Conservation (phyloP, 148 eudicot genomes). For the Pouteria glomerata region DNA sequence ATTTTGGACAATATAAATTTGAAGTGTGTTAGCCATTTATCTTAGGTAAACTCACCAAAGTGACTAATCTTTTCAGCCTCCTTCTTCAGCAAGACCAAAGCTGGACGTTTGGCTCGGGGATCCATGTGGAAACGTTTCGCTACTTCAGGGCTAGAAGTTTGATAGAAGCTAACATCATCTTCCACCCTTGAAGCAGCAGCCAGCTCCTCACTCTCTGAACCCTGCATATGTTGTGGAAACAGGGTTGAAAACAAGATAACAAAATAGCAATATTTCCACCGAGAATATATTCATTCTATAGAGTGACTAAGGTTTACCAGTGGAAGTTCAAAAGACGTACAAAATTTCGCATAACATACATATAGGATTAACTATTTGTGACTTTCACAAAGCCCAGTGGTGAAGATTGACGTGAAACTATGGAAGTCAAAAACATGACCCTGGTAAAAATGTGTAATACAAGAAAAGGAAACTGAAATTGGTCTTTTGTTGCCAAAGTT, state of each 20-base stretch:
- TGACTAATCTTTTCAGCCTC: constrained; percentile 67
- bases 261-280: too few relatives aligned
- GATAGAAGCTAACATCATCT: constrained; percentile 83
- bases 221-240: constrained; percentile 34
- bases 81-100: constrained; percentile 75
- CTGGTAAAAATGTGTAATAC: too few relatives aligned
- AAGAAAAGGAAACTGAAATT: background rate
- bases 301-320: too few relatives aligned
- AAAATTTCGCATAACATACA: too few relatives aligned
- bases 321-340: too few relatives aligned
- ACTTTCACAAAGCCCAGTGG: background rate
- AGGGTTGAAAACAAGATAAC: too few relatives aligned
- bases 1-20: background rate
- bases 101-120: constrained; percentile 64
- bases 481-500: background rate
- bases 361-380: too few relatives aligned
- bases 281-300: too few relatives aligned
- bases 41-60: constrained; percentile 22
- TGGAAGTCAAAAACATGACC: background rate
- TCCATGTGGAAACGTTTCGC: constrained; percentile 77
- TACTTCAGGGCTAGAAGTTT: constrained; percentile 63
- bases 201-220: constrained; percentile 72
- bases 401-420: constrained; percentile 48
- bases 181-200: constrained; percentile 83
- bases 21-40: background rate